Evolutionary conservation across 2,329 filamentous ascomycete species (phyloP).

Genomic region (Pseudogymnoascus destructans): DNA sequence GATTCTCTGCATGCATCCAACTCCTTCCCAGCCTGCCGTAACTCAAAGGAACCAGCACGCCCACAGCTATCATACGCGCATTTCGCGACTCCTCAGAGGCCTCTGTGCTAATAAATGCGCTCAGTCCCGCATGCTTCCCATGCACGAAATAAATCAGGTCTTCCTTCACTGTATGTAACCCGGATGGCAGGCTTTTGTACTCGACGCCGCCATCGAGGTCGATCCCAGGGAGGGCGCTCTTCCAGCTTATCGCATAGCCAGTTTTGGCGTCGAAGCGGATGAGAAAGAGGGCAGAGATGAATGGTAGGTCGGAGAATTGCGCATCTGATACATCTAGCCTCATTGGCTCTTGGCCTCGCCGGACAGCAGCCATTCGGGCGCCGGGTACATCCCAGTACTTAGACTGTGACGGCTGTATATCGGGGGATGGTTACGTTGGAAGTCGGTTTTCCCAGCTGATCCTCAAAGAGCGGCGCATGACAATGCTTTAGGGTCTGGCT

Average conservation of each 20-base stretch:
- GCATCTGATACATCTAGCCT: conserved; percentile 22
- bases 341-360: conserved; percentile 25
- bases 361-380: conserved; percentile 21
- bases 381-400: conserved; percentile 2
- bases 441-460: background rate
- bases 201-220: conserved; percentile 78
- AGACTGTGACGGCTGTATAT: background rate
- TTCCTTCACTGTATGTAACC: conserved; percentile 73
- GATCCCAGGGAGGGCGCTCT: conserved; percentile 55
- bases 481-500: background rate
- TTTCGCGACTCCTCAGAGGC: conserved; percentile 70
- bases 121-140: conserved; percentile 69
- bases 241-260: conserved; percentile 85
- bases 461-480: background rate
- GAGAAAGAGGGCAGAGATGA: conserved; percentile 69
- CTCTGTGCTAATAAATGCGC: conserved; percentile 76
- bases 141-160: conserved; percentile 95
- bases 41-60: conserved; percentile 73
- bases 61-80: conserved; percentile 86
- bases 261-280: conserved; percentile 89
- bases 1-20: conserved; percentile 70
- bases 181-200: conserved; percentile 91
- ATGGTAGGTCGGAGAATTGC: conserved; percentile 34
- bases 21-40: conserved; percentile 74
- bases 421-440: background rate